Conservation (phyloP, 2,329 filamentous ascomycete genomes). For the Arthrobotrys entomopaga region DNA sequence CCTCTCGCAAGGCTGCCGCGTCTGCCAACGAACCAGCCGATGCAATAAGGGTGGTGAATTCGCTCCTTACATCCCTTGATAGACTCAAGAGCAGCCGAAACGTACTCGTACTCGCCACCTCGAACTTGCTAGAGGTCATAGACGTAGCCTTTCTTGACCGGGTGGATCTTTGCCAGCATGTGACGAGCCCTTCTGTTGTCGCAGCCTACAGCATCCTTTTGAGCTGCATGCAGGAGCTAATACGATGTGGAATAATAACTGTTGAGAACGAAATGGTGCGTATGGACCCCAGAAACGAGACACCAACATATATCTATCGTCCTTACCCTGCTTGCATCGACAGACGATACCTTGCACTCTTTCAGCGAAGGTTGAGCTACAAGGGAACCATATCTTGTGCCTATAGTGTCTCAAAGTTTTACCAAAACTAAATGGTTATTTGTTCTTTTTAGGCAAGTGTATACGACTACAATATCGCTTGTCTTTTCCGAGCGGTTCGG, state of each 20-base stretch:
- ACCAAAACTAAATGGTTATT: constrained; percentile 3
- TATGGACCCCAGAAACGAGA: constrained; percentile 6
- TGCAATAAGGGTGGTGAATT: constrained; percentile 58
- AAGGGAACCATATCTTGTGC: constrained; percentile 55
- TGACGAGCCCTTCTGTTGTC: constrained; percentile 55
- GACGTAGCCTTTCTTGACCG: constrained; percentile 58
- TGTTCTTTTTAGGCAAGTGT: constrained; percentile 25
- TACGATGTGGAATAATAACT: constrained; percentile 57
- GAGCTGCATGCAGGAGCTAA: constrained; percentile 57
- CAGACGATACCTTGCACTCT: constrained; percentile 35
- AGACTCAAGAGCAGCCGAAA: constrained; percentile 57
- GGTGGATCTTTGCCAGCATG: constrained; percentile 57
- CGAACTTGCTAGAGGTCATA: constrained; percentile 58
- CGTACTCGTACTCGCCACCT: constrained; percentile 58
- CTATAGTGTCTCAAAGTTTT: constrained; percentile 39
- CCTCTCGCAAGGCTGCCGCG: constrained; percentile 56
- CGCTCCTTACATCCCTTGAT: constrained; percentile 58
- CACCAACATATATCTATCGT: constrained; percentile 23
- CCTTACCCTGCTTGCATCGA: constrained; percentile 31
- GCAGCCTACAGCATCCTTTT: constrained; percentile 57
- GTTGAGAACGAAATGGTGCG: constrained; percentile 55
- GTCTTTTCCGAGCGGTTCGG: constrained; percentile 51
- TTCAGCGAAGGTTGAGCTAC: constrained; percentile 48
- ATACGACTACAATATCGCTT: constrained; percentile 48
- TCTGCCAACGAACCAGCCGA: constrained; percentile 57